Evolutionary conservation across 2,329 filamentous ascomycete genomes (phyloP).

Genomic region (Ophidiomyces ophidiicola): DNA sequence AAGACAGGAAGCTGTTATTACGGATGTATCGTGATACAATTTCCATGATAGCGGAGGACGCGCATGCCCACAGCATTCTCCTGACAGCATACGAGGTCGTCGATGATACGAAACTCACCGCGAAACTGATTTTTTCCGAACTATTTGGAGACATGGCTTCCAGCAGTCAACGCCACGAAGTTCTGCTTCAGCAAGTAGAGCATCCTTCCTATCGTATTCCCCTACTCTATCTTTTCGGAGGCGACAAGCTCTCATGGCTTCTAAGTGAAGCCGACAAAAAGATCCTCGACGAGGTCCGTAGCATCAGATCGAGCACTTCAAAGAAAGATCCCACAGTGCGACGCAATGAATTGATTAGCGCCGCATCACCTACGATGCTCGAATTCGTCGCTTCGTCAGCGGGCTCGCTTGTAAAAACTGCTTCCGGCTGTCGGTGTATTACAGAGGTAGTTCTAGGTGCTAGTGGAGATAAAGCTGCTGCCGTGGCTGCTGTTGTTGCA

Average conservation of each 20-base stretch:
- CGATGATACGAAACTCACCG: constrained; percentile 81
- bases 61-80: constrained; percentile 66
- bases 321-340: constrained; percentile 79
- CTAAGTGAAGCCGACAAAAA: constrained; percentile 54
- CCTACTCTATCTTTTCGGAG: constrained; percentile 69
- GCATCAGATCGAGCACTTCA: constrained; percentile 68
- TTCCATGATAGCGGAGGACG: constrained; percentile 70
- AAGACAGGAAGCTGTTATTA: constrained; percentile 81
- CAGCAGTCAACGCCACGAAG: constrained; percentile 31
- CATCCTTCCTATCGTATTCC: constrained; percentile 46
- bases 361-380: constrained; percentile 63
- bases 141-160: constrained; percentile 56
- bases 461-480: constrained; percentile 61
- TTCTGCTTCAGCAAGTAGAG: constrained; percentile 33
- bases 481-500: constrained; percentile 53
- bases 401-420: constrained; percentile 55
- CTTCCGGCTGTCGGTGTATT: constrained; percentile 79
- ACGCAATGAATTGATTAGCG: constrained; percentile 61
- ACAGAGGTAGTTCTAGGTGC: constrained; percentile 67
- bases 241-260: constrained; percentile 48
- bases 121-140: constrained; percentile 78
- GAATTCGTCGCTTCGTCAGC: constrained; percentile 59
- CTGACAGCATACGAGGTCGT: constrained; percentile 80
- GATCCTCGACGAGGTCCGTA: constrained; percentile 63
- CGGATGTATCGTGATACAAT: constrained; percentile 84